Base-by-base conservation (phyloP, 2,329 filamentous ascomycete species). In the Eurotiales sp. region DNA sequence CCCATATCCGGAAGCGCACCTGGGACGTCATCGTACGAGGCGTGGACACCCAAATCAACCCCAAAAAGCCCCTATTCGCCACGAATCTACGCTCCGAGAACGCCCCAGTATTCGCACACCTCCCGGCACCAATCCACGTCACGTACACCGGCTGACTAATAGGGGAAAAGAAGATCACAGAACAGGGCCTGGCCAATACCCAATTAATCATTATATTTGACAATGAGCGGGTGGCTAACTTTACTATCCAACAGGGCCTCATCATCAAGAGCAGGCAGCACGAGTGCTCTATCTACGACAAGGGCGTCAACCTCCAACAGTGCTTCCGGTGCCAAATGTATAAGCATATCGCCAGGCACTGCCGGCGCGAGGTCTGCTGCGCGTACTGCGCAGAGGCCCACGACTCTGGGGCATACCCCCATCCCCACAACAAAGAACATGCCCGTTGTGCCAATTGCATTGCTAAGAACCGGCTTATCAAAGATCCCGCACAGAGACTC, bases 301-400 rank as follows among this genome's bases (percentile, higher is more conserved):
- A 47, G 11, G 2, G 21, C 1, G 45, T 23, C 23, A 47, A 47
- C 6, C 45, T 40, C 3, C 45, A 47, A 23, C 45, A 40, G 17
- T 47, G 45, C 25, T 47, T 30, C 22, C 17, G 21, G 7, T 40
- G 34, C 25, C 34, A 47, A 25, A 47, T 47, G 23, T 47, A 47
- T 30, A 47, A 47, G 36, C 23, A 47, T 40, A 47, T 47, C 6
- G 22, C 34, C 19, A 21, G 22, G 4, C 36, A 39, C 34, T 39
- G 34, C 25, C 22, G 25, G 15, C 45, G 34, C 14, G 21, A 40
- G 34, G 3, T 21, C 22, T 22, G 19, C 8, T 47, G 32, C 32
- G 21, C 32, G 2, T 47, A 47, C n/a, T 47, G 21, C 32, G 32
- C 44, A 1, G 21, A 21, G 8, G 4, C 19, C 15, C 32, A 47